These are phyloP conservation scores for Babesia ovata DNA, from an alignment of 169 alveolate species.

Conservation along the genomic window DNA sequence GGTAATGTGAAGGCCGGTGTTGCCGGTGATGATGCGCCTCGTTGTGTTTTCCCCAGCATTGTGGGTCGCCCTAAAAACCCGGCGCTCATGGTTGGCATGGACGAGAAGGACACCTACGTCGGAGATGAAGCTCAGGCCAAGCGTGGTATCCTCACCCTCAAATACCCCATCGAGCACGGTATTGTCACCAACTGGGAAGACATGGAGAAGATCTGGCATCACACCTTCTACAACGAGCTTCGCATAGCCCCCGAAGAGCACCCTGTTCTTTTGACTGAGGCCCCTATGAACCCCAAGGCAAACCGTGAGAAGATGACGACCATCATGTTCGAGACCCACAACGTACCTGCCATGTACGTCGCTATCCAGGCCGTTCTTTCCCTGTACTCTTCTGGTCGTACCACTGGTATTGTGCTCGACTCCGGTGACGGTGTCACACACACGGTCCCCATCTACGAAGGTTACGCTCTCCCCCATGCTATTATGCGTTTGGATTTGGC, in stretches of 20 bases:
- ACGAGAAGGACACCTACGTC: constrained; percentile 93
- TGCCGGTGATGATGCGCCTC: constrained; percentile 99
- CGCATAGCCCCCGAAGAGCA: constrained; percentile 96
- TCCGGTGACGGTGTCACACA: constrained; percentile 99
- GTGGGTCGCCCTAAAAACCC: constrained; percentile 97
- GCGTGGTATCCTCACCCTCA: constrained; percentile 95
- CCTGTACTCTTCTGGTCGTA: constrained; percentile 98
- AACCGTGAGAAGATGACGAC: constrained; percentile 97
- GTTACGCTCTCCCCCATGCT: constrained; percentile 98
- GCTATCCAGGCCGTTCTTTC: constrained; percentile 98
- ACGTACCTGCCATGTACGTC: constrained; percentile 97
- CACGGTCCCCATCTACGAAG: constrained; percentile 99
- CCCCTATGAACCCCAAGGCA: constrained; percentile 96
- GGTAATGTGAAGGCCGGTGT: constrained; percentile 99
- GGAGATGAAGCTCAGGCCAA: constrained; percentile 99
- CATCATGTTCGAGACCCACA: constrained; percentile 97
- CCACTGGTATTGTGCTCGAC: constrained; percentile 98
- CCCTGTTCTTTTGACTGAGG: constrained; percentile 96
- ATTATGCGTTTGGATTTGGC: constrained; percentile 95
- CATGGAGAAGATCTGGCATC: constrained; percentile 98
- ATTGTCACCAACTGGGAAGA: constrained; percentile 99
- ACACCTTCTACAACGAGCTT: constrained; percentile 96
- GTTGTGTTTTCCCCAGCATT: constrained; percentile 97
- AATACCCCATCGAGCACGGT: constrained; percentile 99
- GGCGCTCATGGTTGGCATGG: constrained; percentile 96